phyloP scores from a whole-genome alignment of 768 basidiomycete species.

The Termitomyces eurrhizus region DNA sequence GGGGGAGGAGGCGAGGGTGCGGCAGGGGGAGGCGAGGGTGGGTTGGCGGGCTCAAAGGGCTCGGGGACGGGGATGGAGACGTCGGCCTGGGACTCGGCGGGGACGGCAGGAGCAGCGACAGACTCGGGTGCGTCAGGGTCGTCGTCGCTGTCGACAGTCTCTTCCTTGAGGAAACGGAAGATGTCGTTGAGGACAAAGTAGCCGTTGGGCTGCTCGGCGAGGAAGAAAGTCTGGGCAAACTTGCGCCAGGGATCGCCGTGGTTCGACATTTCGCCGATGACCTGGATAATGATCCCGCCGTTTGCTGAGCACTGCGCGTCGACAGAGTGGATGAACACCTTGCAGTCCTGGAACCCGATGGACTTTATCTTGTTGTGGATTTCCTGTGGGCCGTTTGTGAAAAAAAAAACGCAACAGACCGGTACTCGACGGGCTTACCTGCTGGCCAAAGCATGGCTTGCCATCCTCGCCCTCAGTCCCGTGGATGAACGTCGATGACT shows the following conservation, averaged over 20 bases:
- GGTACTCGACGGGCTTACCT: conserved; percentile 46
- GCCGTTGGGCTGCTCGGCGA: conserved; percentile 97
- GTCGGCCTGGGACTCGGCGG: conserved; percentile 18
- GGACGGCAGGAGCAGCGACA: conserved; percentile 22
- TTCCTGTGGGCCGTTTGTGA: conserved; percentile 50
- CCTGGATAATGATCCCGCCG: conserved; percentile 97
- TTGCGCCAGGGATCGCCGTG: conserved; percentile 90
- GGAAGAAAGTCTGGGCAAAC: conserved; percentile 99
- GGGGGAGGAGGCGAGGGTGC: conserved; percentile 25
- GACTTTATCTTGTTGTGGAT: conserved; percentile 95
- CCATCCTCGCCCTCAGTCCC: conserved; percentile 96
- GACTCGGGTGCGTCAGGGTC: neutral
- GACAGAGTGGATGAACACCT: conserved; percentile 98
- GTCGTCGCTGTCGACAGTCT: conserved; percentile 69
- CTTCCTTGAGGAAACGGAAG: conserved; percentile 99
- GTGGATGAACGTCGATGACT: conserved; percentile 95
- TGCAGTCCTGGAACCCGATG: conserved; percentile 94
- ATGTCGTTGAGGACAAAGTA: conserved; percentile 99
- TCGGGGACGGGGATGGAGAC: conserved; percentile 27
- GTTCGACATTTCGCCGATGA: conserved; percentile 99
- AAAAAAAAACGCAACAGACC: too few relatives aligned
- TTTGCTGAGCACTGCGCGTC: conserved; percentile 95
- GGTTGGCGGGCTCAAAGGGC: conserved; percentile 35
- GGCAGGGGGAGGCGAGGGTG: conserved; percentile 30
- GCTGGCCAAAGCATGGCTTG: conserved; percentile 87